Evolutionary conservation across 2,329 filamentous ascomycete species (phyloP).

Genomic region (Colletotrichum filicis): DNA sequence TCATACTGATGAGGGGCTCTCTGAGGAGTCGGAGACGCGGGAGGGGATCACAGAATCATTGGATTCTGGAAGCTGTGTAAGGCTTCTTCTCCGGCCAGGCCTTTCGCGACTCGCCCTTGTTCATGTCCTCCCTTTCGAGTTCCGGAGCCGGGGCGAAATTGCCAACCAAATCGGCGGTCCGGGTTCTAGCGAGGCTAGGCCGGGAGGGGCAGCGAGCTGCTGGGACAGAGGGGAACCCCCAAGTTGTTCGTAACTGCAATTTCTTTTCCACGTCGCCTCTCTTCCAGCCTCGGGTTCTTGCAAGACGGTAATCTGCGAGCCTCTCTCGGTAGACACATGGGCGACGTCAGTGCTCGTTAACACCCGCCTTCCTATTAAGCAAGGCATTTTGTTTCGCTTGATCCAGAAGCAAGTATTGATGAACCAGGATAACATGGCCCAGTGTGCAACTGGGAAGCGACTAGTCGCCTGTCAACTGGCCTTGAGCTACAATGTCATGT

Average conservation of each 20-base stretch:
- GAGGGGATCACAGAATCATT: conserved; percentile 1
- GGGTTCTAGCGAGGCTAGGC: conserved; percentile 23
- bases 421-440: not conserved
- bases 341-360: conserved; percentile 5
- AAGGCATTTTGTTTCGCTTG: not conserved
- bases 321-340: not conserved
- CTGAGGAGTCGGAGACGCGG: not conserved
- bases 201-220: conserved; percentile 12
- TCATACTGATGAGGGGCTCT: not conserved
- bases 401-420: not conserved
- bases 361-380: not conserved
- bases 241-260: conserved; percentile 20
- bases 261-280: conserved; percentile 16
- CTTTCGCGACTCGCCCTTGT: not conserved
- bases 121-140: not conserved
- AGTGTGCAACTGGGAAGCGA: not conserved
- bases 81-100: not conserved
- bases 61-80: conserved; percentile 10
- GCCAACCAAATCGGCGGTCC: conserved; percentile 22
- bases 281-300: conserved; percentile 2
- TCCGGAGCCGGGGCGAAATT: conserved; percentile 25
- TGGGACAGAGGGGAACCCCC: not conserved
- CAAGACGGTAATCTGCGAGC: not conserved
- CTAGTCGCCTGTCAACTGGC: not conserved
- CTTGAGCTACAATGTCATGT: not conserved